Base-by-base conservation (phyloP, 2,329 filamentous ascomycete species). In the Nigrospora oryzae region DNA sequence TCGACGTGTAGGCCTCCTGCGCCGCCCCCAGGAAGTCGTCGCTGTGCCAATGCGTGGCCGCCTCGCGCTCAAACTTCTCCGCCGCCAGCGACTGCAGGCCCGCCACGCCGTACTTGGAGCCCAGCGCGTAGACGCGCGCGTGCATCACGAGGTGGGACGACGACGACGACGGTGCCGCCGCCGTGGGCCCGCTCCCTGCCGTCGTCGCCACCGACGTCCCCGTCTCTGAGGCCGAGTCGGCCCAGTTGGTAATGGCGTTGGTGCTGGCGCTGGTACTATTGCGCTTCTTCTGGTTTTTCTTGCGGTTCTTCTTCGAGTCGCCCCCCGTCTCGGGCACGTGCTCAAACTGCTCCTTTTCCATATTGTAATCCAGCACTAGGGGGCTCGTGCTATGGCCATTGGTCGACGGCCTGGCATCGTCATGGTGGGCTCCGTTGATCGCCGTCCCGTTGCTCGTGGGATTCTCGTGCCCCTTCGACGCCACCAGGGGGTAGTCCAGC, bases 21-120 rank as follows among this genome's bases (percentile, higher is more conserved):
- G 44, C 45, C 7, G 52, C 51, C 16, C 35, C 15, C 7, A 50
- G 44, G 43, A 53, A 53, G 38, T 48, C 51, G 3, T 45, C 47
- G 19, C 38, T 45, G 6, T 37, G 35, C 49, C 51, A 50, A 16
- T 46, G 42, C 31, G 23, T 23, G 23, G 35, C 19, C 10, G 39
- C 40, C 14, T 44, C 49, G 40, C 23, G 14, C 36, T 45, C 32
- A 37, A 55, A 51, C 46, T 48, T 49, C 5, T 34, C 10, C 17
- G 48, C 42, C 14, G 51, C 46, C 14, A 51, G 43, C 14, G 42
- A 39, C 33, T 42, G 42, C 23, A 55, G 47, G 4, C 46, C 47
- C 19, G 38, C 31, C 34, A 54, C 39, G 19, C 37, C 39, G 38
- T 47, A 47, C 32, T 51, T 48, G 15, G 38, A 30, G 17, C 44